Evolutionary conservation across 129 eudicot species (phyloP), one percentile per base, ranked within the genome.

Genomic region (Glebionis coronaria): DNA sequence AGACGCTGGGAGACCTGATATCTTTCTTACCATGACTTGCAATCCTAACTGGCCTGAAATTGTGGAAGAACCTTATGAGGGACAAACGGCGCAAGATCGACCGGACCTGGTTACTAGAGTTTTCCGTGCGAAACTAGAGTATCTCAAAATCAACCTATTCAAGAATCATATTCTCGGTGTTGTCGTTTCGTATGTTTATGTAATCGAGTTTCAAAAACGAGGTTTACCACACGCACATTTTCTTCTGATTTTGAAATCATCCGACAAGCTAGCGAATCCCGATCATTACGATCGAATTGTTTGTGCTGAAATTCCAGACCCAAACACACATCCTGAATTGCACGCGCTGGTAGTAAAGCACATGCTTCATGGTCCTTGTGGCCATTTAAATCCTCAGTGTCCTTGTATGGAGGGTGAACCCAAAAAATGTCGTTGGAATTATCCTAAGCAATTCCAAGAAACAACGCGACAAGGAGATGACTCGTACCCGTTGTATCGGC

Each of bases 291-390:
- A 73, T n/a, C n/a, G n/a, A n/a, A n/a, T n/a, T 55, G 76, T 69
- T 10, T 40, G 58, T 40, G 67, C 67, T 5, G 54, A 69, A 46
- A 16, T 72, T 8, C 78, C 78, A 1, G 52, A 50, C n/a, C 14
- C 63, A 40, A 14, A 2, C 1, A 52, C 56, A 14, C 42, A 71
- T 19, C 56, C 44, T 0, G 4, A 35, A 6, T 10, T 78, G 16
- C 53, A 72, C 12, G 47, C 23, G 1, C 52, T 54, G 9, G 74
- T 78, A 7, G 35, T 56, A 0, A 56, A 44, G 6, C 74, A 78
- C 52, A 78, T 78, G 82, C 61, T 73, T 61, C 83, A 67, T 53
- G 76, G 79, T 0, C 72, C 79, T 0, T 79, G 76, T 29, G 83
- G 61, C 1, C 15, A 10, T 3, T 5, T 54, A 68, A 7, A 14